Conservation (phyloP, 1,284 basidiomycete species). For the Neonothopanus nambi region DNA sequence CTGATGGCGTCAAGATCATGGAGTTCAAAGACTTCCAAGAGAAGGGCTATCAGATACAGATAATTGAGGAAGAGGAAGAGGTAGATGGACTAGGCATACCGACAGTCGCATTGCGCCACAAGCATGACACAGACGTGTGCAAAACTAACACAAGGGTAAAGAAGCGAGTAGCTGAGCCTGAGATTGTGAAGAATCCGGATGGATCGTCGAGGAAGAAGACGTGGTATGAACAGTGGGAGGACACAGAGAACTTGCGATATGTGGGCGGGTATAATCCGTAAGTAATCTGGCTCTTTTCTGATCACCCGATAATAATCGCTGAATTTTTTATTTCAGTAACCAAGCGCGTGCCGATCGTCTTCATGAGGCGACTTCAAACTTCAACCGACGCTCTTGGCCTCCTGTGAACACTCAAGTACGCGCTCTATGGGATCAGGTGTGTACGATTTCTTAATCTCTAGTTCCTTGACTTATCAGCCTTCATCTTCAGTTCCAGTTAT, state of each 20-base stretch:
- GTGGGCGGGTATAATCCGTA: constrained; percentile 5
- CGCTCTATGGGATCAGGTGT: constrained; percentile 17
- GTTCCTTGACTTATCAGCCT: background rate
- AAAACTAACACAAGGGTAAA: constrained; percentile 38
- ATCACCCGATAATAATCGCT: background rate
- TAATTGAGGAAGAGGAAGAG: constrained; percentile 39
- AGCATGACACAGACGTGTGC: constrained; percentile 51
- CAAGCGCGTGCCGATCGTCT: constrained; percentile 2
- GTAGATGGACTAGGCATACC: constrained; percentile 64
- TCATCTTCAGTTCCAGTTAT: constrained; percentile 13
- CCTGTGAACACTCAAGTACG: constrained; percentile 5
- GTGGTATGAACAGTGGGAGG: constrained; percentile 5
- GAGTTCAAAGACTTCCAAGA: constrained; percentile 63
- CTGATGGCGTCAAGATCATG: constrained; percentile 52
- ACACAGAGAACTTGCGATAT: background rate
- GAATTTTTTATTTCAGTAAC: background rate
- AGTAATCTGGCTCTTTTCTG: background rate
- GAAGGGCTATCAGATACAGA: constrained; percentile 50
- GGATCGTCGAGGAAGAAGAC: constrained; percentile 19
- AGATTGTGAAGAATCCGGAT: background rate
- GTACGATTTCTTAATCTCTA: background rate
- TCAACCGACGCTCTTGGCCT: background rate
- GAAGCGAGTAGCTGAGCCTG: background rate
- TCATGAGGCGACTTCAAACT: constrained; percentile 2
- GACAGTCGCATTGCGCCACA: constrained; percentile 54